Base-by-base conservation (phyloP, 495 filamentous ascomycete species). In the Daldinia concentrica region DNA sequence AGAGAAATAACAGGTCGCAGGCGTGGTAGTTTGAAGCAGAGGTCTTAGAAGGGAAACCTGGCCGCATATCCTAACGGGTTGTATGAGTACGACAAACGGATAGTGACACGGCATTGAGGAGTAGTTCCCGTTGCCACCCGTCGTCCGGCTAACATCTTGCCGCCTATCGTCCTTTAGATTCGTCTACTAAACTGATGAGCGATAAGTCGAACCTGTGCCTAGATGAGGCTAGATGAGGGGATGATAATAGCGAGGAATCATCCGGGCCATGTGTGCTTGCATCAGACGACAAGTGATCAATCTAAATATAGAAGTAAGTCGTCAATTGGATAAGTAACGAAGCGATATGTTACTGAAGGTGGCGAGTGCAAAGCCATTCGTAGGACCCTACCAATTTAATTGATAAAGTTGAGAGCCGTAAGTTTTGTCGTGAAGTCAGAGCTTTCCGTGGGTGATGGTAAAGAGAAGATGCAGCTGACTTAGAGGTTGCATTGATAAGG, bases 41-140 rank as follows among this genome's bases (percentile, higher is more conserved):
- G 48, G 22, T 24, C 17, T 26, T 22, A 51, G 26, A 59, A 22
- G 58, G 55, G 59, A 45, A 24, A 51, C 36, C 30, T 52, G 37
- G 24, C 48, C 29, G 41, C 51, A 36, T 61, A 43, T 51, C 6
- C 39, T 14, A 26, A 29, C 36, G 37, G 39, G 57, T 52, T 59
- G 48, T 61, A 69, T 32, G 4, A 39, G 65, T 68, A 29, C 39
- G 51, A 73, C 62, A 39, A 60, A 65, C 54, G 52, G 52, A 30
- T 36, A 15, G 58, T 73, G 66, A 37, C 66, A 73, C 71, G 29
- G 52, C 66, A 63, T 41, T 24, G 29, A 58, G 37, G 17, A 43
- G 19, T 15, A 19, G 43, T 54, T 69, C 57, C 61, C 55, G 60
- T 65, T 50, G 62, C 57, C 71, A 69, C 66, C 66, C 66, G 58